Evolutionary conservation across 2,329 filamentous ascomycete species (phyloP).

Genomic region (Hypomyces rosellus): DNA sequence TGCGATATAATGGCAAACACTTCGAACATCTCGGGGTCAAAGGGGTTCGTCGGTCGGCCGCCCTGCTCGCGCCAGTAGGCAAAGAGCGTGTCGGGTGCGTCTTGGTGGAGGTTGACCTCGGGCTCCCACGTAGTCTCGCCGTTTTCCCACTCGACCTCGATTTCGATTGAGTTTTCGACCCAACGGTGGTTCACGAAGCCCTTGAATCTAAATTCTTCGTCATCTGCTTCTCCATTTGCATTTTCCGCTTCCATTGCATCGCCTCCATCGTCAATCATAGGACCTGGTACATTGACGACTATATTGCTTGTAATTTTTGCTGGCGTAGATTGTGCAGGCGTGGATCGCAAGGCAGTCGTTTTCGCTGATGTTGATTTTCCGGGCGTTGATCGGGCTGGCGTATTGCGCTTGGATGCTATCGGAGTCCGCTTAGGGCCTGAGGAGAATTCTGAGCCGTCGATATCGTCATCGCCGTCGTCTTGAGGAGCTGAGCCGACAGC

Average conservation of each 20-base stretch:
- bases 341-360: not conserved
- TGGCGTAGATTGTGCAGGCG: not conserved
- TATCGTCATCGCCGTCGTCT: not conserved
- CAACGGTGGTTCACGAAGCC: slow-evolving; percentile 24
- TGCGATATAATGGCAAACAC: slow-evolving; percentile 29
- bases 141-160: slow-evolving; percentile 26
- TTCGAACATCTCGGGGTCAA: slow-evolving; percentile 24
- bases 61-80: slow-evolving; percentile 25
- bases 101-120: slow-evolving; percentile 27
- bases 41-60: slow-evolving; percentile 27
- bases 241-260: not conserved
- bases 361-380: too few species aligned
- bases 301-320: not conserved
- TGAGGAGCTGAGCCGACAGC: not conserved
- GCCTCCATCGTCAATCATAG: not conserved
- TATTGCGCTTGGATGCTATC: not conserved
- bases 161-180: slow-evolving; percentile 22
- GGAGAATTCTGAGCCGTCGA: not conserved
- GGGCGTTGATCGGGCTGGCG: not conserved
- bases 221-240: not conserved
- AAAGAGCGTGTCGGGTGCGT: slow-evolving; percentile 25
- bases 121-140: slow-evolving; percentile 28
- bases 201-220: slow-evolving; percentile 16
- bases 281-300: not conserved
- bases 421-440: too few species aligned